Base-by-base conservation (phyloP, 306 rosid genomes). In the Lupinus albus region DNA sequence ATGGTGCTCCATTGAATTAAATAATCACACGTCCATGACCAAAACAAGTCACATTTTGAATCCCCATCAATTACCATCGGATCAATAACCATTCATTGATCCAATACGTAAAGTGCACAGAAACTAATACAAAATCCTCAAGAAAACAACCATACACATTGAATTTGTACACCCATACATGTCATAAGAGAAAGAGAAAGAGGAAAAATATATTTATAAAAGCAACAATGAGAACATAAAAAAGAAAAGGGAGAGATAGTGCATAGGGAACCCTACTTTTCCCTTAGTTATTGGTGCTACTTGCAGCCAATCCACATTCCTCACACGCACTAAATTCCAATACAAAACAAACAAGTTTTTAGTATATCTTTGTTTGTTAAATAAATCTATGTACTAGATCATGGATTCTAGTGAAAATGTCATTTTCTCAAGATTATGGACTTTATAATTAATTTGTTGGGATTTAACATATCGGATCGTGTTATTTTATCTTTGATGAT, bases 251-350 rank as follows among this genome's bases (percentile, higher is more conserved):
- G 71, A 39, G 25, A 73, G 83, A 62, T 54, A 79, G 79, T 73
- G 76, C 68, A 61, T n/a, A 17, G 66, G 45, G 79, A 79, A 79
- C 83, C 42, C 28, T 54, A 41, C 42, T 67, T 78, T 75, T 64
- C 63, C 61, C 62, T 53, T 48, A 49, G 67, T 10, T 76, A 61
- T 66, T 61, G 80, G 50, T 42, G 68, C 79, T 73, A 70, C 57
- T 75, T 75, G 81, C 80, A 70, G 11, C 80, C 79, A 77, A 81
- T 80, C 60, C 61, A 36, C 57, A 66, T 42, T 39, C 70, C 9
- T 58, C 61, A 9, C 61, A 61, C 54, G 64, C 61, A 81, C 76
- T 14, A 68, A 73, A 69, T 69, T 70, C 67, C 70, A 81, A 57
- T 67, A 72, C 41, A 35, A 28, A 61, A 69, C 63, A 73, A 74